Evolutionary conservation across 768 basidiomycete species (phyloP).

Genomic region (Lanmaoa pseudosensibilis): DNA sequence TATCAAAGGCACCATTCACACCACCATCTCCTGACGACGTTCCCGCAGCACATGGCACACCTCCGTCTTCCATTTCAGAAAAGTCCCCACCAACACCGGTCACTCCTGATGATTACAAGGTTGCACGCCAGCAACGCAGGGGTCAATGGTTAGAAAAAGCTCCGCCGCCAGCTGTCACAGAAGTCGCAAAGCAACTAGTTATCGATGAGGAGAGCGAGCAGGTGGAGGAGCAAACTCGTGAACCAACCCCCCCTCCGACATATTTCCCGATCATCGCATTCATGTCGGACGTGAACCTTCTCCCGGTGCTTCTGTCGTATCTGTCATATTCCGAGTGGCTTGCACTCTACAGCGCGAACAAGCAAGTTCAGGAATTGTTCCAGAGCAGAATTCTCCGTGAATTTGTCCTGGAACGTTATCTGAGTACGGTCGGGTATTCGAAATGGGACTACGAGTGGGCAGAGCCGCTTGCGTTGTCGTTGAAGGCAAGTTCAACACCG

Average conservation of each 20-base stretch:
- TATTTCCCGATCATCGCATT: conserved; percentile 58
- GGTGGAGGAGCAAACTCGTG: conserved; percentile 17
- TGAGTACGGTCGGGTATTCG: conserved; percentile 70
- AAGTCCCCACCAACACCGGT: conserved; percentile 13
- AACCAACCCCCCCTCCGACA: conserved; percentile 26
- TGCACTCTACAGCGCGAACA: conserved; percentile 55
- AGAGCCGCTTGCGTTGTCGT: conserved; percentile 63
- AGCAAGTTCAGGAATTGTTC: conserved; percentile 52
- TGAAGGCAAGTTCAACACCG: conserved; percentile 48
- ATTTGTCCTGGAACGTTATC: conserved; percentile 63
- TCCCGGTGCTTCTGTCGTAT: conserved; percentile 55
- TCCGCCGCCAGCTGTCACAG: conserved; percentile 37
- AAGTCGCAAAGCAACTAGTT: conserved; percentile 27
- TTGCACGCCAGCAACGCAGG: conserved; percentile 41
- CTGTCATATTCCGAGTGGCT: conserved; percentile 77
- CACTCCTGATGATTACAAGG: conserved; percentile 41
- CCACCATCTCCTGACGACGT: background rate
- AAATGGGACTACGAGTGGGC: conserved; percentile 55
- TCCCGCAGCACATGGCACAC: background rate
- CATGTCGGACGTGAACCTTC: conserved; percentile 51
- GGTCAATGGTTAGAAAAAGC: conserved; percentile 42
- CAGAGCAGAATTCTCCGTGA: conserved; percentile 56
- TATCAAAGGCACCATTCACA: background rate
- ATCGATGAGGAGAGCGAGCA: conserved; percentile 10
- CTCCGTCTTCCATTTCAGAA: background rate